Base-by-base conservation (phyloP, 164 flowering plant species). In the Aristolochia fimbriata region DNA sequence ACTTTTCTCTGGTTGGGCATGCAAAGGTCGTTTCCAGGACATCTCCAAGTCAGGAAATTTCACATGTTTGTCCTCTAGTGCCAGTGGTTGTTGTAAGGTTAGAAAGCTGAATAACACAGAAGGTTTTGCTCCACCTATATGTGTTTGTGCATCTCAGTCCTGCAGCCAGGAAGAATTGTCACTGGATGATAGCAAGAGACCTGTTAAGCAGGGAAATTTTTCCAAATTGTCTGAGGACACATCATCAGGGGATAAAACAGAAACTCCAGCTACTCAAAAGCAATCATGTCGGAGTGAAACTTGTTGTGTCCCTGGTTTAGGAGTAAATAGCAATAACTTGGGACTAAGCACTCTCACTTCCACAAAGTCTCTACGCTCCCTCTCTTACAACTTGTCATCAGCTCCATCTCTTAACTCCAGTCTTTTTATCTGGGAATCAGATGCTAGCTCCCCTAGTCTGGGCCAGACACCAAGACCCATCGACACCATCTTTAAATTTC, bases 1-100 rank as follows among this genome's bases (percentile, higher is more conserved):
- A 16, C 87, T 93, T 55, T 90, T 93, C 71, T 77, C 84, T 73
- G 98, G 96, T 53, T 92, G 98, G 98, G 98, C 96, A 52, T 87
- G 96, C 76, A 92, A 89, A 74, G 95, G 91, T 65, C 82, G 78
- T 54, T 50, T 73, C 43, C 61, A 67, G 57, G 76, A 74, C 58
- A 63, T 68, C 47, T 52, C 59, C n/a, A 54, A 53, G 24, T 47
- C 59, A 30, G 69, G 58, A 60, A 33, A 53, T 24, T 66, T 66
- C 41, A 31, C 51, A 23, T 89, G 98, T 70, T 74, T 87, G 69
- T 82, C 92, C 58, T 76, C 85, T 55, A 62, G 71, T 65, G 77
- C 77, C 27, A 61, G 64, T 63, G 87, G 85, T 54, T 76, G 88
- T 65, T 91, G 87, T 73, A 76, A 80, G 48, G 77, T 75, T 25